Evolutionary conservation across 2,329 filamentous ascomycete genomes (phyloP).

Genomic region (Mollisia scopiformis): DNA sequence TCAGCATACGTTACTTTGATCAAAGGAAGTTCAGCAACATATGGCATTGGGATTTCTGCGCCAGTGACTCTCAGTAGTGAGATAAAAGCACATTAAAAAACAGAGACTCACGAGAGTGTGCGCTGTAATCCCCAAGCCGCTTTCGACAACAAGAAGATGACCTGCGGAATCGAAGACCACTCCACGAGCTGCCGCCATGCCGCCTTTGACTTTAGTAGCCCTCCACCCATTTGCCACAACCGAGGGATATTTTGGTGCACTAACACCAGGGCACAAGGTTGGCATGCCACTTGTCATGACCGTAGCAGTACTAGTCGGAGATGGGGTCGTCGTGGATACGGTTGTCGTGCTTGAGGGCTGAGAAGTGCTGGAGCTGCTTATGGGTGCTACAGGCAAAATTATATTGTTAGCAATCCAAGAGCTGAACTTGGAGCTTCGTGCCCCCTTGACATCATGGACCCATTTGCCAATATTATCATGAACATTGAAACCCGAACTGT

Average conservation of each 20-base stretch:
- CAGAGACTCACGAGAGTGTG: no score
- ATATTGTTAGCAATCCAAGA: constrained; percentile 10
- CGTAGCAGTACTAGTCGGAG: background rate
- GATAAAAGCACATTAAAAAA: background rate
- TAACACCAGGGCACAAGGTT: constrained; percentile 10
- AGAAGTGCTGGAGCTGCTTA: no score
- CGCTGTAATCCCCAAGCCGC: no score
- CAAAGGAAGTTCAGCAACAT: no score
- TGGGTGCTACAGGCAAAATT: background rate
- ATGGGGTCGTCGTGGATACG: background rate
- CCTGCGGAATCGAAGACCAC: constrained; percentile 15
- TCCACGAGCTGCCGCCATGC: constrained; percentile 11
- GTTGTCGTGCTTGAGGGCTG: background rate
- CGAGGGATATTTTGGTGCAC: constrained; percentile 4
- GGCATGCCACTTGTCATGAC: background rate
- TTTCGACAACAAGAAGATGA: constrained; percentile 13
- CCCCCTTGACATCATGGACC: constrained; percentile 10
- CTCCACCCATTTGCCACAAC: constrained; percentile 16
- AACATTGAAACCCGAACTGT: constrained; percentile 12
- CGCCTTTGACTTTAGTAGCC: constrained; percentile 15
- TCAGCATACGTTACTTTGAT: no score
- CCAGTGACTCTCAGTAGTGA: background rate
- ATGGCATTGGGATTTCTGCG: no score
- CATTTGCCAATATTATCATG: constrained; percentile 14
- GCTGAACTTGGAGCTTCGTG: constrained; percentile 7